Evolutionary conservation across 495 filamentous ascomycete species (phyloP).

Genomic region (Pyrenula aspistea): DNA sequence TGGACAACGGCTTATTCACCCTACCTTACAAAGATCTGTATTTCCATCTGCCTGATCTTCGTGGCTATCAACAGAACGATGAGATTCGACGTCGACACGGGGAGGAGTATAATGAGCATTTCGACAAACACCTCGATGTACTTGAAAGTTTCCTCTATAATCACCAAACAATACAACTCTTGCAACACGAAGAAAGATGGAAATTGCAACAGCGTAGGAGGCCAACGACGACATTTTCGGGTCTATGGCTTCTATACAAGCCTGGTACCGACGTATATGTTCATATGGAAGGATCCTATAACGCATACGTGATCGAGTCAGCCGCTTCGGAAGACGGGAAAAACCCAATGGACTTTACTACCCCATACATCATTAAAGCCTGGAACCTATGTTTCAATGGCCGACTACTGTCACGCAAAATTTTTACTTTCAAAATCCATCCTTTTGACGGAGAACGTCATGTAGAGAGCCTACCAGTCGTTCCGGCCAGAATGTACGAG

Average conservation of each 20-base stretch:
- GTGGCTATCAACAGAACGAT: not conserved
- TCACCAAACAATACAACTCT: not conserved
- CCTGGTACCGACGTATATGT: not conserved
- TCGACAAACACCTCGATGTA: not conserved
- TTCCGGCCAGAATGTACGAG: not conserved
- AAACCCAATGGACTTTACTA: not conserved
- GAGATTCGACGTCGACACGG: not conserved
- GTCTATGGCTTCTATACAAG: not conserved
- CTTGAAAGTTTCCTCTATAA: not conserved
- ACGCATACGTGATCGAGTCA: not conserved
- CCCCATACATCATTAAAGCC: not conserved
- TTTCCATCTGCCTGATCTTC: not conserved
- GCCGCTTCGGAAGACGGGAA: too few species aligned
- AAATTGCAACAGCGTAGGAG: not conserved
- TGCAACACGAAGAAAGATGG: not conserved
- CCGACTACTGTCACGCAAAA: not conserved
- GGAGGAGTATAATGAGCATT: not conserved
- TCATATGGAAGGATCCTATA: not conserved
- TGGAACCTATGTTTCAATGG: not conserved
- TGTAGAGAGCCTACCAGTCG: not conserved
- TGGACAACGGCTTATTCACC: not conserved
- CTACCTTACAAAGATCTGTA: not conserved
- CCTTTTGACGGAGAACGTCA: not conserved
- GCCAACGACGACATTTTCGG: not conserved
- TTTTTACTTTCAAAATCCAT: not conserved